phyloP scores from a whole-genome alignment of 768 basidiomycete genomes.

The Boletellus ananas region DNA sequence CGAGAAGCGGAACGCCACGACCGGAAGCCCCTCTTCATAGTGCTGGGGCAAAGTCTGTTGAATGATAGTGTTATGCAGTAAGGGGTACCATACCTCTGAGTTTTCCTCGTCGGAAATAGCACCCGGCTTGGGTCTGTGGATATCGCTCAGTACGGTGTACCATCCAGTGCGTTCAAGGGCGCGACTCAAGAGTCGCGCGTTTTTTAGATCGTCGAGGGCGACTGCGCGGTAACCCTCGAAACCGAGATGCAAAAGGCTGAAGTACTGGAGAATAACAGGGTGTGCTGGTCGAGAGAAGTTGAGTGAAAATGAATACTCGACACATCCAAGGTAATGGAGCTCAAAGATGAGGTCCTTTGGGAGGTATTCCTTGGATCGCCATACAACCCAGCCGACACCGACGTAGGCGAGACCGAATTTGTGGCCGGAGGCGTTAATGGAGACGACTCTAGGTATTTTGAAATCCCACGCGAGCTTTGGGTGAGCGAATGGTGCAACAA shows the following conservation, averaged over 20 bases:
- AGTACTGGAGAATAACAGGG: conserved; percentile 60
- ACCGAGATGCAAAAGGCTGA: conserved; percentile 60
- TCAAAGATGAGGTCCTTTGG: conserved; percentile 72
- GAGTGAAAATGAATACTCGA: conserved; percentile 74
- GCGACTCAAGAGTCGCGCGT: conserved; percentile 62
- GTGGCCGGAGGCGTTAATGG: conserved; percentile 59
- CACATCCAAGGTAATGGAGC: conserved; percentile 46
- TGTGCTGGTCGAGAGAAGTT: conserved; percentile 61
- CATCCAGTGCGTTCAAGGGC: conserved; percentile 57
- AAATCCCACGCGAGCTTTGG: conserved; percentile 60
- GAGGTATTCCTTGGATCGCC: conserved; percentile 51
- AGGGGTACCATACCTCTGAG: conserved; percentile 45
- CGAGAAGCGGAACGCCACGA: conserved; percentile 53
- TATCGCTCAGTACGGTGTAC: conserved; percentile 50
- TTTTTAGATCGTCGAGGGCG: conserved; percentile 48
- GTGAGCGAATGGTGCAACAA: conserved; percentile 58
- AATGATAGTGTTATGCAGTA: background rate
- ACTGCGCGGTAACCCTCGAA: conserved; percentile 50
- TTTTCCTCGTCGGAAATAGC: conserved; percentile 45
- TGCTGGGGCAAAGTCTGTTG: conserved; percentile 17
- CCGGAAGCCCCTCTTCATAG: conserved; percentile 50
- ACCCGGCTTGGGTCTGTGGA: conserved; percentile 41
- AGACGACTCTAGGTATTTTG: conserved; percentile 53
- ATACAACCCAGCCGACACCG: conserved; percentile 64
- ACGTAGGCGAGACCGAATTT: conserved; percentile 57